Conservation (phyloP, 148 eudicot genomes). For the Nyssa sinensis region DNA sequence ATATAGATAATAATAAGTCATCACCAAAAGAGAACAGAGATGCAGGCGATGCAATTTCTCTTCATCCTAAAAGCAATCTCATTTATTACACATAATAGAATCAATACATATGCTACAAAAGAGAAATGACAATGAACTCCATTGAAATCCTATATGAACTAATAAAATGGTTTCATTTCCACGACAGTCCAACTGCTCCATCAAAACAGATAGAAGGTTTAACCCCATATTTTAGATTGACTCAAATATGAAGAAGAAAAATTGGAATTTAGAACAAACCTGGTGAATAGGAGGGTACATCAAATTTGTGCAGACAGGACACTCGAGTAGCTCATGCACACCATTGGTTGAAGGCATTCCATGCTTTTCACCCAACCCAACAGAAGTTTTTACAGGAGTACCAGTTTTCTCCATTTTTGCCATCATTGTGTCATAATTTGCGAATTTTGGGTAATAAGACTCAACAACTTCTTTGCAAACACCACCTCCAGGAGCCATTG, state of each 20-base stretch:
- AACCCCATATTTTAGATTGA: background rate
- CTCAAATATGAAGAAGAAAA: background rate
- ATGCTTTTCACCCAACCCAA: conserved; percentile 28
- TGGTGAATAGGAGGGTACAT: conserved; percentile 57
- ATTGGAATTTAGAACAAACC: conserved; percentile 25
- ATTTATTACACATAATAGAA: no score
- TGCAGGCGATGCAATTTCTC: no score
- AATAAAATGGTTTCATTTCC: no score
- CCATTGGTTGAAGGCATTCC: conserved; percentile 31
- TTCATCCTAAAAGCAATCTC: no score
- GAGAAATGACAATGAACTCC: no score
- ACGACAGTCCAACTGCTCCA: background rate
- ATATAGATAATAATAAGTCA: no score
- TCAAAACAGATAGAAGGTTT: background rate
- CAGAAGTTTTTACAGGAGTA: conserved; percentile 12
- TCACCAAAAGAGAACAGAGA: no score
- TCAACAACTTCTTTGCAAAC: conserved; percentile 36
- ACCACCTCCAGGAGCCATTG: conserved; percentile 41
- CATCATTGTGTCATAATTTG: conserved; percentile 18
- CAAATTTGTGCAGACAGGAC: conserved; percentile 42
- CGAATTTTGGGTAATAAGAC: conserved; percentile 32
- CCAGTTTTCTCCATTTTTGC: conserved; percentile 25
- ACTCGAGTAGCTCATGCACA: conserved; percentile 46
- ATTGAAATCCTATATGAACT: no score
- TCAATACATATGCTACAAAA: no score